Evolutionary conservation across 495 filamentous ascomycete genomes (phyloP).

Genomic region (Ascobolus immersus): DNA sequence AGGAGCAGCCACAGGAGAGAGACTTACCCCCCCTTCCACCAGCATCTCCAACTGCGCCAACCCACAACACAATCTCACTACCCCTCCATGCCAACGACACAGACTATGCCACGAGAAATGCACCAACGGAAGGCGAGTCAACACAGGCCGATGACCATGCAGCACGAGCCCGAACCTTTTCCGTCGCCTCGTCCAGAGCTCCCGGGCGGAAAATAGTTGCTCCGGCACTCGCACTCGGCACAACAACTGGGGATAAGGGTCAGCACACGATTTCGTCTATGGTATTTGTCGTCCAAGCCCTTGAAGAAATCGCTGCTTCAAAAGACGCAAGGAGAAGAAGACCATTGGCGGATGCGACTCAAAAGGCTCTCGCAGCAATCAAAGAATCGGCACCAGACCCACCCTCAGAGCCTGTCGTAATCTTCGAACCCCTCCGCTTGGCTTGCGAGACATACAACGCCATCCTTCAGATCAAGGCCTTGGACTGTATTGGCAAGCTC

Average conservation of each 20-base stretch:
- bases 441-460: slow-evolving; percentile 67
- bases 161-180: neutral
- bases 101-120: neutral
- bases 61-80: no score
- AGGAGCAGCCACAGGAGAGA: neutral
- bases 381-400: slow-evolving; percentile 42
- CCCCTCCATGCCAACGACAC: neutral
- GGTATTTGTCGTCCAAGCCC: slow-evolving; percentile 73
- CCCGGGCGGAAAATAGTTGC: no score
- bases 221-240: slow-evolving; percentile 29
- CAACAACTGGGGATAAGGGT: slow-evolving; percentile 18
- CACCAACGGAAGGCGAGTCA: neutral
- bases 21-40: slow-evolving; percentile 1
- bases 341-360: slow-evolving; percentile 50
- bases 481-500: slow-evolving; percentile 95
- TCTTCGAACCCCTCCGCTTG: slow-evolving; percentile 72
- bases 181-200: slow-evolving; percentile 32
- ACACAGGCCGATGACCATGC: neutral
- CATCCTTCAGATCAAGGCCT: slow-evolving; percentile 58
- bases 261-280: slow-evolving; percentile 60
- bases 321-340: slow-evolving; percentile 66
- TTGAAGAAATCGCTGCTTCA: slow-evolving; percentile 70
- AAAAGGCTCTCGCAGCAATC: slow-evolving; percentile 59
- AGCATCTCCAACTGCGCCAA: neutral
- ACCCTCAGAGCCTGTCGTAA: slow-evolving; percentile 56